Base-by-base conservation (phyloP, 331 rosid genomes). In the Rosa hybrid region DNA sequence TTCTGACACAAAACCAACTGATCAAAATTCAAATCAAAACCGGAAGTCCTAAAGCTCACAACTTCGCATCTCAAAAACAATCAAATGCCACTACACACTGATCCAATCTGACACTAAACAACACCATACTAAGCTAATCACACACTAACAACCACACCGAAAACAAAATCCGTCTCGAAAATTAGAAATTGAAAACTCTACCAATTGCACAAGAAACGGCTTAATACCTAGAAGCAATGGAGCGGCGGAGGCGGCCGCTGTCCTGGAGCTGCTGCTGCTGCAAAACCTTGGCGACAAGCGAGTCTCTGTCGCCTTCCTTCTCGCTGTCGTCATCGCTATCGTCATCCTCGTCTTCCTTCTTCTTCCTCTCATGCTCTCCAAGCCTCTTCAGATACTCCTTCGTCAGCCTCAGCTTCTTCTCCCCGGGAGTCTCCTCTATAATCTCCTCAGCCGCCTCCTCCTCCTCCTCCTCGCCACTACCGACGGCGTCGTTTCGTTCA, bases 191-290 rank as follows among this genome's bases (percentile, higher is more conserved):
- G 56, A 5, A 71, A 78, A 12, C 8, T 0, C 1, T 23, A 21
- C 3, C 34, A 30, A 30, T 30, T 30, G 34, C 34, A 3, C 8
- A 12, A 11, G 13, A 25, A 11, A 48, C 1, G 14, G n/a, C 49
- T 50, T 53, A 34, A 34, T 77, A 93, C 98, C 92, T 91, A 1
- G 93, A 89, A 50, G 98, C 97, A 75, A 96, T 85, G 64, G 81
- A 81, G 82, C 92, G 88, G 41, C 99, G 85, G 9, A 90, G 80
- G 9, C 97, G 89, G 7, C 99, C 99, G 17, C 93, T 93, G 76
- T 96, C 97, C 75, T 93, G 97, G 5, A 88, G 91, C 71, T 91
- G 98, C 57, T 93, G 95, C 89, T 91, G 90, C 63, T 89, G 84
- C 83, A 96, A 69, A 59, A 78, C 87, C 88, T 85, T 79, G 5